phyloP scores from a whole-genome alignment of 345 rosid species.

The Turnera subulata region DNA sequence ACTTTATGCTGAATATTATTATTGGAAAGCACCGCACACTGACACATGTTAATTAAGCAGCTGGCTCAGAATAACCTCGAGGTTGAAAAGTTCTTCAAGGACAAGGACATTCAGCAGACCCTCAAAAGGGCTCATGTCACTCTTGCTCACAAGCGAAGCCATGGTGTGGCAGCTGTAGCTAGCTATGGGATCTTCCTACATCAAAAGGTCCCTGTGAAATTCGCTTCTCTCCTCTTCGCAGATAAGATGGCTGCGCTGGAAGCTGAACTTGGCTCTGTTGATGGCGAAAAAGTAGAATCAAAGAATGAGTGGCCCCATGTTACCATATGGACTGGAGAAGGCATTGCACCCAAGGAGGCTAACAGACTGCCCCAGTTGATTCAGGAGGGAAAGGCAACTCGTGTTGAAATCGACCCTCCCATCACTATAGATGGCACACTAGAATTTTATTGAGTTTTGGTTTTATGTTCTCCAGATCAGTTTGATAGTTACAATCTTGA shows the following conservation, averaged over 20 bases:
- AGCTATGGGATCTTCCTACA: constrained; percentile 46
- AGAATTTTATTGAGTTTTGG: constrained; percentile 47
- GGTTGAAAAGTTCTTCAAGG: constrained; percentile 46
- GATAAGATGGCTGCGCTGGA: constrained; percentile 77
- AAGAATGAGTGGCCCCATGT: constrained; percentile 89
- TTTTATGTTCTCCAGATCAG: background rate
- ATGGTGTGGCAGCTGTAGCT: constrained; percentile 80
- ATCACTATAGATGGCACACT: constrained; percentile 57
- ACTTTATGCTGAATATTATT: too few species aligned
- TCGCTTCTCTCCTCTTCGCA: constrained; percentile 64
- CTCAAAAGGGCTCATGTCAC: constrained; percentile 69
- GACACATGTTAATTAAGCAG: constrained; percentile 31
- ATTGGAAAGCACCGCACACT: too few species aligned
- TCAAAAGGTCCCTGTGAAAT: constrained; percentile 57
- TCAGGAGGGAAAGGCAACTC: constrained; percentile 66
- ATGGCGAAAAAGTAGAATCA: constrained; percentile 51
- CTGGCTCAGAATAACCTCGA: constrained; percentile 42
- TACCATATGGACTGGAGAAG: constrained; percentile 79
- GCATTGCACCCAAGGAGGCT: constrained; percentile 71
- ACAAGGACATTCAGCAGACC: constrained; percentile 42
- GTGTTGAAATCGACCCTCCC: constrained; percentile 63
- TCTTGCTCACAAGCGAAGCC: constrained; percentile 93
- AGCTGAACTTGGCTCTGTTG: constrained; percentile 60
- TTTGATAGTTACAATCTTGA: background rate
- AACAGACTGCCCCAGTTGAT: constrained; percentile 57